phyloP scores from a whole-genome alignment of 78 protist species.

The Trichosphaerium sp. region DNA sequence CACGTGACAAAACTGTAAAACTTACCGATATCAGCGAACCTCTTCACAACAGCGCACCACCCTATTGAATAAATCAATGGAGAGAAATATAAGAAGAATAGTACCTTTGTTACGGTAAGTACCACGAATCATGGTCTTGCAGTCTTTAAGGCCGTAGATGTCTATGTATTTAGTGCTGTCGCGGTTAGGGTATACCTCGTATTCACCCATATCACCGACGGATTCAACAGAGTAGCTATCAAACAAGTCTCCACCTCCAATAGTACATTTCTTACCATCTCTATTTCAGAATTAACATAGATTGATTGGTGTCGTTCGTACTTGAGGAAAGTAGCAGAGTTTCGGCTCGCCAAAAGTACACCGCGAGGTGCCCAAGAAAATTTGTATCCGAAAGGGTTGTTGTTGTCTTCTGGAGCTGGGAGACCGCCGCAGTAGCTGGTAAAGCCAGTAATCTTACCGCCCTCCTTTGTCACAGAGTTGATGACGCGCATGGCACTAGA shows the following conservation, averaged over 20 bases:
- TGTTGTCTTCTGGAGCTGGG: conserved; percentile 32
- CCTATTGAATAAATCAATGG: conserved; percentile 14
- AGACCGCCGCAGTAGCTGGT: conserved; percentile 40
- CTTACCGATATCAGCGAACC: neutral
- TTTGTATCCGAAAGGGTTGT: conserved; percentile 54
- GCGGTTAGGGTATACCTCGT: conserved; percentile 42
- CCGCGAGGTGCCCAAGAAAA: conserved; percentile 48
- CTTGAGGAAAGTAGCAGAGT: conserved; percentile 29
- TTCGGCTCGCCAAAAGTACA: conserved; percentile 24
- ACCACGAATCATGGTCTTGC: conserved; percentile 27
- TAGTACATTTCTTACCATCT: conserved; percentile 11
- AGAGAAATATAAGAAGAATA: conserved; percentile 18
- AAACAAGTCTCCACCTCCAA: neutral
- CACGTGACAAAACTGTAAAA: neutral
- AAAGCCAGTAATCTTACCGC: conserved; percentile 22
- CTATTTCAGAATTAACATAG: conserved; percentile 19
- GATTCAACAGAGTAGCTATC: neutral
- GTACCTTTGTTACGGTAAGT: conserved; percentile 38
- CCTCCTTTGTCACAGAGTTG: neutral
- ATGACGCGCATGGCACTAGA: neutral
- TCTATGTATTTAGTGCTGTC: conserved; percentile 32
- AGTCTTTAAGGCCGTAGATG: conserved; percentile 23
- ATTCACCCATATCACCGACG: conserved; percentile 10
- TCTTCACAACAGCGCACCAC: neutral
- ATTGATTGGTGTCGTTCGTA: conserved; percentile 15